Base-by-base conservation (phyloP, 225 moss, liverwort and hornwort genomes). In the Pleurozium schreberi region DNA sequence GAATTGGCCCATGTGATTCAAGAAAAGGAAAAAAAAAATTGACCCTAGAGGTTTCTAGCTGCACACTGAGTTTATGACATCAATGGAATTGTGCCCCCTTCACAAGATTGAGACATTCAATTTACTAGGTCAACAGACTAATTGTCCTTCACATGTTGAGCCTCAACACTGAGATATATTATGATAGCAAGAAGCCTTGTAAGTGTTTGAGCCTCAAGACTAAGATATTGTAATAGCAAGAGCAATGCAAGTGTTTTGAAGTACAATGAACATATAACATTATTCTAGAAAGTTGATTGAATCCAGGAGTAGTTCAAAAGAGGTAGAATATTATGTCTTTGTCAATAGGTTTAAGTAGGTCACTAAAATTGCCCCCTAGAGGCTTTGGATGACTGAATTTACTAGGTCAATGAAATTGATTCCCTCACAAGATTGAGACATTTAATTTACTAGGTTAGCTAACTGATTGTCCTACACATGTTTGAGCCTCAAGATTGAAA, bases 291-390 rank as follows among this genome's bases (percentile, higher is more conserved):
- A 8, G 70, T 70, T 70, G 26, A 42, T 42, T 26, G 14, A 70
- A 70, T 0, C 9, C 3, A 70, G 26, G 15, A 42, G 1, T 26
- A 42, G 26, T 0, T 25, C 8, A 14, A 23, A 25, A 70, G 15
- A 71, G 9, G 10, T 43, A 16, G 27, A 71, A 5, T 43, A 15
- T 43, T 16, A 43, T 9, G 28, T 71, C 71, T 71, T 43, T 71
- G 16, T 43, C 9, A 28, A 43, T 43, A 10, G 7, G 16, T 71
- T 43, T 70, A 22, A 43, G 1, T 27, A 27, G 15, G 10, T 71
- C 71, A 27, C 0, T 17, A 0, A 28, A 71, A 28, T 17, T 43
- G 28, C 17, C 1, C 5, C 14, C 0, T 16, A 3, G 1, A 45
- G 10, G 27, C 45, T 71, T 71, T 43, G 43, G 30, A 3, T 2